Base-by-base conservation (phyloP, 106 monocot species). In the Acorus calamus region DNA sequence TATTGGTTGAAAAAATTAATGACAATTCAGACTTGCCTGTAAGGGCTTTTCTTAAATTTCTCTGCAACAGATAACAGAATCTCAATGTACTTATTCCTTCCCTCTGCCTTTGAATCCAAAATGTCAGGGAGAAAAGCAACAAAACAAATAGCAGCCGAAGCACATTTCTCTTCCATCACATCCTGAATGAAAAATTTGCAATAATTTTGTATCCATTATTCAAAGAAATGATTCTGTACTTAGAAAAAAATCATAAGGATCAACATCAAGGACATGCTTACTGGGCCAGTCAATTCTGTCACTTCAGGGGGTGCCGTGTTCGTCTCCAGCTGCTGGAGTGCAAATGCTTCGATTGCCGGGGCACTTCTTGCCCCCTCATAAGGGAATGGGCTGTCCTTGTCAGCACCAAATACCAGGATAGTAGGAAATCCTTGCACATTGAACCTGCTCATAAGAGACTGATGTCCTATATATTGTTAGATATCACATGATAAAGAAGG, bases 381-480 rank as follows among this genome's bases (percentile, higher is more conserved):
- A 7, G 72, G 67, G 60, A 75, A 82, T 69, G 96, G 96, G 66
- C 80, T 87, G 8, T 80, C 72, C 80, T 96, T 96, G 69, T 96
- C 96, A 72, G 66, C 62, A 62, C 96, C 90, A 74, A 96, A 96
- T 8, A 96, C 90, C 78, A 96, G 72, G 72, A 96, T 96, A 5
- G 87, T 96, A 44, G 96, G 96, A 76, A 96, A 96, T n/a, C 96
- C 96, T 90, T 96, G 73, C 7, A 96, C 96, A 58, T 85, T 85
- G 66, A 85, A 96, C 80, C 90, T 96, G 82, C 87, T 91, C 96
- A 91, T 96, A 72, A 96, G 74, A 11, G 96, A 90, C 96, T 96
- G 90, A 28, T 50, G 28, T 28, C 28, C 28, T 1, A 28, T 28
- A 28, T 28, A 28, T 28, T 28, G 28, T 28, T 28, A 28, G 28